Conservation (phyloP, 176 grass and related monocot species). For the Musa beccarii region DNA sequence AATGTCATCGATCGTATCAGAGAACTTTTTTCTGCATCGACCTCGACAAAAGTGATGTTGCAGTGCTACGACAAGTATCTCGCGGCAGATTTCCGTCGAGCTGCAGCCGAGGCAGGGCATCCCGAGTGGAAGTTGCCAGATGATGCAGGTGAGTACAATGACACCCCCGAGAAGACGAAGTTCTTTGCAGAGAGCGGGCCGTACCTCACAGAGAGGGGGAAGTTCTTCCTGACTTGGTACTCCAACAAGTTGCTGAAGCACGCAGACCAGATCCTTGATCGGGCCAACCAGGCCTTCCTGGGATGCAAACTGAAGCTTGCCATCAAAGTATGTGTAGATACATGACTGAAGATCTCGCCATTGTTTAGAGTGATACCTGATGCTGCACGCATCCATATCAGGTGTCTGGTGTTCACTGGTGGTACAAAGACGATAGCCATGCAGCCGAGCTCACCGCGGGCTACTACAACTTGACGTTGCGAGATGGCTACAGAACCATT, state of each 20-base stretch:
- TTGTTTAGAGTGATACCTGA: neutral
- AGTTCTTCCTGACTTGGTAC: conserved; percentile 91
- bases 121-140: conserved; percentile 76
- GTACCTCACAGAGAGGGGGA: conserved; percentile 50
- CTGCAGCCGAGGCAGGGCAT: conserved; percentile 44
- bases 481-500: conserved; percentile 84
- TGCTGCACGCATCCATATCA: conserved; percentile 2
- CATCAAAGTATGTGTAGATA: conserved; percentile 52
- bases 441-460: conserved; percentile 83
- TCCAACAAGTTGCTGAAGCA: conserved; percentile 83
- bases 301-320: conserved; percentile 65
- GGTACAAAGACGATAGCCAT: conserved; percentile 67
- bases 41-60: conserved; percentile 7
- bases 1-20: too few species aligned
- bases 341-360: too few species aligned
- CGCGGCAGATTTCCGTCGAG: conserved; percentile 45
- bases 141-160: conserved; percentile 69
- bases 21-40: neutral
- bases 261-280: conserved; percentile 59
- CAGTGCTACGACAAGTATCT: conserved; percentile 89
- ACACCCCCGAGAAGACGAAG: conserved; percentile 53
- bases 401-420: conserved; percentile 88
- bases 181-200: conserved; percentile 60
- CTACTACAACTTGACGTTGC: conserved; percentile 63
- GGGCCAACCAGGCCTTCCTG: conserved; percentile 58